Conservation (phyloP, 192 early-diverging fungal species). For the Umbelopsis vinacea region DNA sequence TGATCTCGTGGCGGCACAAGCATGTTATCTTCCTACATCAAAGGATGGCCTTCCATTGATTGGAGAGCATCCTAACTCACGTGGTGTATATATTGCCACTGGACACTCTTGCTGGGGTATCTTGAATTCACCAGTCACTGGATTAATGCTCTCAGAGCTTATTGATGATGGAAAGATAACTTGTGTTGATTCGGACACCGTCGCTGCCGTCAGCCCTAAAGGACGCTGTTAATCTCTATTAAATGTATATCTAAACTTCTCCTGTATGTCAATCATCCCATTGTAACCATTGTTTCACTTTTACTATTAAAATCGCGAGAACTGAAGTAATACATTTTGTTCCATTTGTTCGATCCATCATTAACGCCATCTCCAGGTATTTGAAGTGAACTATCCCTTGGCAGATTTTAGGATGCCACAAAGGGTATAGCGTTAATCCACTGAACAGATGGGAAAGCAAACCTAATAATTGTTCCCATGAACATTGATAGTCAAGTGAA, state of each 20-base stretch:
- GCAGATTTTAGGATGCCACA: too few relatives aligned
- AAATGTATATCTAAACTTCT: too few relatives aligned
- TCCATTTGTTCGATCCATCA: too few relatives aligned
- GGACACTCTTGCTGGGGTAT: constrained; percentile 57
- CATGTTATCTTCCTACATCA: constrained; percentile 50
- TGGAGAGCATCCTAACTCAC: constrained; percentile 37
- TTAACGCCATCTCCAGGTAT: too few relatives aligned
- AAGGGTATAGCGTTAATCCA: too few relatives aligned
- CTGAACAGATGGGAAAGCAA: too few relatives aligned
- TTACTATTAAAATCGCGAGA: too few relatives aligned
- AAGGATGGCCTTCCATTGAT: constrained; percentile 41
- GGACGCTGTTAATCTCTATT: not conserved
- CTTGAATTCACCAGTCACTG: constrained; percentile 46
- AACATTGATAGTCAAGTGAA: too few relatives aligned
- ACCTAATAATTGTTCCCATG: too few relatives aligned
- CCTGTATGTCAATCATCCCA: too few relatives aligned
- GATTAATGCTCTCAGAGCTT: constrained; percentile 47
- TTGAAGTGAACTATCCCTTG: not conserved
- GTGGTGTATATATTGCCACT: constrained; percentile 43
- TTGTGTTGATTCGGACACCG: constrained; percentile 28
- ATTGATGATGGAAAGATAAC: constrained; percentile 38
- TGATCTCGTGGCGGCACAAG: constrained; percentile 34
- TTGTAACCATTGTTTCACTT: too few relatives aligned
- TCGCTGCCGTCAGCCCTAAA: constrained; percentile 26
- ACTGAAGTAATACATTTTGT: too few relatives aligned